phyloP scores from a whole-genome alignment of 257 asterid species.

The Scutellaria baicalensis region DNA sequence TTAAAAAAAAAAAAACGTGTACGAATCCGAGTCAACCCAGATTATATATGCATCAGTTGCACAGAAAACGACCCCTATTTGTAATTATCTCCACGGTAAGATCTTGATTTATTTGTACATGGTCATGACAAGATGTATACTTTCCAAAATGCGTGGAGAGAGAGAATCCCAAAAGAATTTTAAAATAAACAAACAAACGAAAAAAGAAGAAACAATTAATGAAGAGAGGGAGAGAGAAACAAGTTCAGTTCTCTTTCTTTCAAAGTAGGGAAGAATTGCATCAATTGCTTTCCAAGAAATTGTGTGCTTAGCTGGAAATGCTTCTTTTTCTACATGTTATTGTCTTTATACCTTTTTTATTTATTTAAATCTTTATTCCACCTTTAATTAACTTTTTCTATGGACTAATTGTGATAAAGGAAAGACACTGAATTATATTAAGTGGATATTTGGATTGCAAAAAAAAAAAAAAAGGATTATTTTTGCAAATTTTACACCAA shows the following conservation, averaged over 20 bases:
- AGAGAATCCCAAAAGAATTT: neutral
- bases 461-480: too few species aligned
- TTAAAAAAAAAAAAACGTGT: too few species aligned
- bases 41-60: too few species aligned
- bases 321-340: conserved; percentile 21
- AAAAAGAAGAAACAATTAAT: neutral
- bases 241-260: conserved; percentile 3
- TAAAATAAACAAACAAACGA: neutral
- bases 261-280: conserved; percentile 20
- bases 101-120: neutral
- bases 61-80: neutral
- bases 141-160: neutral
- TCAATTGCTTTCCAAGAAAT: conserved; percentile 25
- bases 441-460: conserved; percentile 7
- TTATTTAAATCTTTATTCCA: neutral
- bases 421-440: conserved; percentile 6
- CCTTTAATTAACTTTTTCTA: conserved; percentile 5
- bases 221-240: neutral
- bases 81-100: neutral
- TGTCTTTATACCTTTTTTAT: neutral
- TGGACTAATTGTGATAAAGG: conserved; percentile 10
- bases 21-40: too few species aligned
- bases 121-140: neutral
- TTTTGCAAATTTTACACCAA: neutral
- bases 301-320: conserved; percentile 15